A percentile compares a stretch with the other conserved stretches of the same genome.
Conservation (phyloP, 805 yeast genomes). For the Schizosaccharomyces cryophilus region DNA sequence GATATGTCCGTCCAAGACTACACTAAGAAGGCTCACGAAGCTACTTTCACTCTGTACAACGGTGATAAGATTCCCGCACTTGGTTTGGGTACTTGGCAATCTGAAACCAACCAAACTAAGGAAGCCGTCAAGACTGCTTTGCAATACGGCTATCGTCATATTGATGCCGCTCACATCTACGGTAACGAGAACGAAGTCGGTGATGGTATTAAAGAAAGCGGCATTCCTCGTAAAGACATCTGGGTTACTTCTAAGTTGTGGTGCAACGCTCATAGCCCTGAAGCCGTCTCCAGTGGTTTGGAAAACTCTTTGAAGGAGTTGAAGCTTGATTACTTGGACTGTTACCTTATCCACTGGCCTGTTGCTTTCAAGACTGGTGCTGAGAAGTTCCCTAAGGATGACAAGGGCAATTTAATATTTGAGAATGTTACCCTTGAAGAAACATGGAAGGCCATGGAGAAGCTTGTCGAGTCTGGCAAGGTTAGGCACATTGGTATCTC, state of each 20-base stretch:
- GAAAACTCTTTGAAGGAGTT: constrained; percentile 34
- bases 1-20: neutral
- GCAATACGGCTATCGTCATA: constrained; percentile 41
- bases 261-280: constrained; percentile 14
- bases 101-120: constrained; percentile 24
- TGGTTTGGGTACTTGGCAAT: constrained; percentile 44
- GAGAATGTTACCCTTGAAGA: constrained; percentile 18
- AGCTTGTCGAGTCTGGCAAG: constrained; percentile 25
- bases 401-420: constrained; percentile 19
- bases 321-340: constrained; percentile 51
- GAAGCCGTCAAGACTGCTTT: constrained; percentile 36
- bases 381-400: constrained; percentile 16
- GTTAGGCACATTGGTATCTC: constrained; percentile 54
- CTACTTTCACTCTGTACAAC: constrained; percentile 24
- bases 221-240: constrained; percentile 25
- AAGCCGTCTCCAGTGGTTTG: constrained; percentile 24
- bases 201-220: constrained; percentile 15
- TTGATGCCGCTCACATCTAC: constrained; percentile 53
- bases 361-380: constrained; percentile 21
- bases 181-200: constrained; percentile 48
- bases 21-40: neutral
- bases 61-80: constrained; percentile 39
- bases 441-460: constrained; percentile 41
- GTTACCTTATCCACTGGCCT: constrained; percentile 70
- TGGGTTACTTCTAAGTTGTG: constrained; percentile 22